These are phyloP conservation scores for Leccinum rimulosum DNA, from an alignment of 768 basidiomycete species.

Conservation along the genomic window DNA sequence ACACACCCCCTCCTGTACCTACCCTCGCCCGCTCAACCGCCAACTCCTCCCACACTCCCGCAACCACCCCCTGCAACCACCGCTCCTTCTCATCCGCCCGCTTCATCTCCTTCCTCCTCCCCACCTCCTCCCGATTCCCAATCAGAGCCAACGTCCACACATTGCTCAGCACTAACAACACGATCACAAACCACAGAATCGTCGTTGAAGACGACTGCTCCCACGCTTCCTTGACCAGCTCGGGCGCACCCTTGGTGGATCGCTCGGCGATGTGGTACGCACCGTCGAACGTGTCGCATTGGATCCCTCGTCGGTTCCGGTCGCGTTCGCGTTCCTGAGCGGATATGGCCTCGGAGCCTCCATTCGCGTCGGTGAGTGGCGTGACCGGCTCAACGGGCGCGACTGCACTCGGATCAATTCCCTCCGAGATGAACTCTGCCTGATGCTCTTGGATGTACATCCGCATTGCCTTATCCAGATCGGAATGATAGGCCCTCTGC, in stretches of 20 bases:
- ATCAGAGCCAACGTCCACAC: conserved; percentile 59
- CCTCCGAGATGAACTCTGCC: conserved; percentile 85
- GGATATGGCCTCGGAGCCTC: conserved; percentile 9
- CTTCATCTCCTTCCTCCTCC: conserved; percentile 45
- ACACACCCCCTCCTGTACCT: neutral
- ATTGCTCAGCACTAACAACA: conserved; percentile 72
- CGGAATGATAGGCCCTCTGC: conserved; percentile 81
- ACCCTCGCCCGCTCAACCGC: conserved; percentile 40
- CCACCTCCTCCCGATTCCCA: conserved; percentile 46
- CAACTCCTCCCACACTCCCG: conserved; percentile 72
- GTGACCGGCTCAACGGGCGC: conserved; percentile 43
- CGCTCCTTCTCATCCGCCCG: conserved; percentile 67
- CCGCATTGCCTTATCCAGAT: conserved; percentile 83
- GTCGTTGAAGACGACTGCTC: conserved; percentile 71
- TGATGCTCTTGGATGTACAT: conserved; percentile 87
- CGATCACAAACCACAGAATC: conserved; percentile 72
- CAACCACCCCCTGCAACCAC: conserved; percentile 72
- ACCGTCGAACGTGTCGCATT: conserved; percentile 85
- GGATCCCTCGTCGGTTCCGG: conserved; percentile 68
- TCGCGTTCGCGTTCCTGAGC: conserved; percentile 52
- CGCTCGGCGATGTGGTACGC: conserved; percentile 67
- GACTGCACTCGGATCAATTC: conserved; percentile 59
- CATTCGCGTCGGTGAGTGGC: conserved; percentile 16
- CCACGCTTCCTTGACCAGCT: conserved; percentile 78
- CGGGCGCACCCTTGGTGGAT: conserved; percentile 69